phyloP scores from a whole-genome alignment of 305 asterid species.

The Solanum hybrid region DNA sequence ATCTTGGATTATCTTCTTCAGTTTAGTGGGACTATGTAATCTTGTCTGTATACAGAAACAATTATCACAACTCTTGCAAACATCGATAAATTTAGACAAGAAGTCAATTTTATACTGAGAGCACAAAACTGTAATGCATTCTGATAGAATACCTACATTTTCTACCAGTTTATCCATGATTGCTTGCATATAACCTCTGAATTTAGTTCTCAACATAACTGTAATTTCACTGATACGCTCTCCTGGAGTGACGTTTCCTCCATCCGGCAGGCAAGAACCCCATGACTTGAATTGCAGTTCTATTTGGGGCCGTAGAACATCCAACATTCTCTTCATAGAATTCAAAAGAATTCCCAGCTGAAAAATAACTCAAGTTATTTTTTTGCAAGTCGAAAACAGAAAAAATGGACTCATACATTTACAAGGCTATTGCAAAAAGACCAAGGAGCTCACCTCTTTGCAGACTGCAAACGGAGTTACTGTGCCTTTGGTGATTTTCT shows the following conservation, averaged over 20 bases:
- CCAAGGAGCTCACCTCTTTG: constrained; percentile 42
- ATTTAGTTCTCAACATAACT: constrained; percentile 76
- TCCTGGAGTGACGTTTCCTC: constrained; percentile 49
- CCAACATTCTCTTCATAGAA: constrained; percentile 84
- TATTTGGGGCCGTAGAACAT: constrained; percentile 55
- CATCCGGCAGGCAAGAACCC: constrained; percentile 79
- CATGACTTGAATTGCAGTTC: constrained; percentile 64
- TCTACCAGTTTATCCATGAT: constrained; percentile 69
- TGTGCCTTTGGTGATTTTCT: constrained; percentile 66
- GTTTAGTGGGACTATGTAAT: constrained; percentile 68
- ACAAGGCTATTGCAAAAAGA: not conserved
- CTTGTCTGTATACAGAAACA: constrained; percentile 41
- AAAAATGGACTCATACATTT: not conserved
- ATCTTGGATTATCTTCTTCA: constrained; percentile 76
- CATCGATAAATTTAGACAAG: not conserved
- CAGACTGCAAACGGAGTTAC: constrained; percentile 39
- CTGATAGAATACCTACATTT: constrained; percentile 45
- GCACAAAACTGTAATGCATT: not conserved
- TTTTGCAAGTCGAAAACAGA: not conserved
- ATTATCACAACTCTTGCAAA: not conserved
- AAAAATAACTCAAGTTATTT: not conserved
- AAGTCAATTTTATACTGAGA: rapidly evolving
- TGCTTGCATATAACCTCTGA: constrained; percentile 71
- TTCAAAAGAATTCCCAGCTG: constrained; percentile 83
- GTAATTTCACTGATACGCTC: constrained; percentile 80